phyloP scores from a whole-genome alignment of 2,329 filamentous ascomycete genomes.

The Trichoderma breve region DNA sequence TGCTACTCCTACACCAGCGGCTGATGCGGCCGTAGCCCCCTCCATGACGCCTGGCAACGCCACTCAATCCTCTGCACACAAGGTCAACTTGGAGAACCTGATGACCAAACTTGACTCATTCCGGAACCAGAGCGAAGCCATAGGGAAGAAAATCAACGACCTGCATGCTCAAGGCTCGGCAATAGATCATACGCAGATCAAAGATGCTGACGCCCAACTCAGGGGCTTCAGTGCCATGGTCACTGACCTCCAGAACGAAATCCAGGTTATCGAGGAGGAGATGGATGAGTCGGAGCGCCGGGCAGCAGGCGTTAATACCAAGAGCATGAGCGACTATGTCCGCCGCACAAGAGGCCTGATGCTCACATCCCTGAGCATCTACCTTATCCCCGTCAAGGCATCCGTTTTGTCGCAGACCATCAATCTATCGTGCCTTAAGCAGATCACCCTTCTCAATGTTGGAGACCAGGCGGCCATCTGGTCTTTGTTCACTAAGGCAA shows the following conservation, averaged over 20 bases:
- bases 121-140: conserved; percentile 30
- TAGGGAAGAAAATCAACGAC: conserved; percentile 33
- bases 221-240: conserved; percentile 33
- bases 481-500: conserved; percentile 54
- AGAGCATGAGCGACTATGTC: conserved; percentile 50
- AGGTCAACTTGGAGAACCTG: conserved; percentile 35
- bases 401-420: conserved; percentile 55
- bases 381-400: conserved; percentile 60
- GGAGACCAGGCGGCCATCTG: conserved; percentile 61
- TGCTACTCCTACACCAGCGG: not conserved
- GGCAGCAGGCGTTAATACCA: not conserved
- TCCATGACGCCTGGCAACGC: conserved; percentile 8
- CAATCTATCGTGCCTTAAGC: conserved; percentile 55
- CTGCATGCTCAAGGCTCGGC: conserved; percentile 27
- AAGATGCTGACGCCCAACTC: conserved; percentile 27
- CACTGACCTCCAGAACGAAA: conserved; percentile 33
- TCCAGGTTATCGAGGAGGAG: conserved; percentile 38
- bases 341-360: conserved; percentile 57
- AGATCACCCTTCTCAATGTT: conserved; percentile 61
- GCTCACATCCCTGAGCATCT: conserved; percentile 53
- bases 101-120: conserved; percentile 34
- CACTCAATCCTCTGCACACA: conserved; percentile 31
- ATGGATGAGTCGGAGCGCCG: conserved; percentile 25
- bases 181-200: conserved; percentile 28
- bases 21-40: not conserved